Conservation (phyloP, 2,329 filamentous ascomycete species). For the Aspergillus caelatus region DNA sequence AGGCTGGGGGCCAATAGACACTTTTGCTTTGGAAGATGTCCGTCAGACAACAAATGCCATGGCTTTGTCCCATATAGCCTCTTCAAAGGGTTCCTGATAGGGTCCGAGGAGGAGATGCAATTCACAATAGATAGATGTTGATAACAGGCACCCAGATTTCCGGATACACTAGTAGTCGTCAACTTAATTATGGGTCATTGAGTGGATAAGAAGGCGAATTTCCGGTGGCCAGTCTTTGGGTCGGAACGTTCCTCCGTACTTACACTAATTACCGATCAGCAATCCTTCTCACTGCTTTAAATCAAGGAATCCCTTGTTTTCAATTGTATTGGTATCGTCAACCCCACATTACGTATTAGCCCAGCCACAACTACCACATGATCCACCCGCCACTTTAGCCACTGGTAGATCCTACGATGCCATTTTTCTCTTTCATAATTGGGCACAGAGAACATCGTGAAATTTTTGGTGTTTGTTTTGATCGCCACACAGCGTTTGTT, state of each 20-base stretch:
- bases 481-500: background rate
- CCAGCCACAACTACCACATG: conserved; percentile 5
- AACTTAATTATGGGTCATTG: conserved; percentile 1
- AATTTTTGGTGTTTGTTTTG: background rate
- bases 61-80: conserved; percentile 8
- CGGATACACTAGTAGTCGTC: background rate
- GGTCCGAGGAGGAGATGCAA: background rate
- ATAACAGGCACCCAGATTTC: conserved; percentile 11
- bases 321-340: conserved; percentile 2
- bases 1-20: conserved; percentile 8
- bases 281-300: background rate
- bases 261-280: background rate
- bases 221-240: background rate
- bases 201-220: conserved; percentile 4
- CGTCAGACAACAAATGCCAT: conserved; percentile 14
- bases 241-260: background rate
- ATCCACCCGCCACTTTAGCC: background rate
- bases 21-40: background rate
- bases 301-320: conserved; percentile 4
- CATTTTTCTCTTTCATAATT: too few relatives aligned
- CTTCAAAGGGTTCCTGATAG: background rate
- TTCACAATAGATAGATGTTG: background rate
- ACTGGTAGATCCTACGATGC: background rate
- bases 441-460: too few relatives aligned
- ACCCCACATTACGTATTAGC: background rate